Evolutionary conservation across 169 alveolate species (phyloP).

Genomic region (Eimeria praecox): DNA sequence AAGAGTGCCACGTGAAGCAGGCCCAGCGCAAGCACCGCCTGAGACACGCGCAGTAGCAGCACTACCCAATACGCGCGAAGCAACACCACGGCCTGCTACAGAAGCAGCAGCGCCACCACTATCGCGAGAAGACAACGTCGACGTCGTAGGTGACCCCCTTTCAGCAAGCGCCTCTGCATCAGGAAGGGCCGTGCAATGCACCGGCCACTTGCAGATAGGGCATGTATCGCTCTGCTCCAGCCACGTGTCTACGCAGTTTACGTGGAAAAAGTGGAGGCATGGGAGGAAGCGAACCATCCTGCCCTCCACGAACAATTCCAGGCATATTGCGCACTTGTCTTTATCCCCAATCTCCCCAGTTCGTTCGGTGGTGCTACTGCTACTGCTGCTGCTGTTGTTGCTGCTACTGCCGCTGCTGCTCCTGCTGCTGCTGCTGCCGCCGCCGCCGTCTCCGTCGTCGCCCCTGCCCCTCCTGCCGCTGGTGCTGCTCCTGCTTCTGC

Average conservation of each 20-base stretch:
- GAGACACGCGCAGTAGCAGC: not conserved
- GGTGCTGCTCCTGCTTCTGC: not conserved
- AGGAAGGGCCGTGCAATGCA: conserved; percentile 15
- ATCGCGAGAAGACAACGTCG: not conserved
- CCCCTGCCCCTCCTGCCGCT: not conserved
- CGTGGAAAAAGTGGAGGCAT: conserved; percentile 36
- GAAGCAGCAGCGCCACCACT: not conserved
- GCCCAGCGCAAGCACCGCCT: no score
- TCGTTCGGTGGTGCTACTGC: not conserved
- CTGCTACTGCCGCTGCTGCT: not conserved
- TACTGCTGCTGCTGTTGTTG: not conserved
- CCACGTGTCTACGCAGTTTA: conserved; percentile 47
- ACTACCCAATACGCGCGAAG: no score
- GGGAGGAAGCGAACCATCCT: conserved; percentile 37
- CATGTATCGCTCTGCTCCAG: conserved; percentile 35
- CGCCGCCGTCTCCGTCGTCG: not conserved
- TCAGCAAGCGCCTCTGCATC: conserved; percentile 3
- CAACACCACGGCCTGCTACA: no score
- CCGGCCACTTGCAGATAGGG: conserved; percentile 60
- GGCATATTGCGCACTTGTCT: conserved; percentile 38
- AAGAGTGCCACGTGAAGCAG: not conserved
- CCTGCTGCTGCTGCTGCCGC: not conserved
- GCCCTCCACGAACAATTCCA: conserved; percentile 39
- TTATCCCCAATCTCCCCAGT: not conserved
- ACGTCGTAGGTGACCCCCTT: not conserved